Evolutionary conservation across 1,139 yeast genomes (phyloP), one percentile per base, ranked within the genome.

Genomic region (Nakaseomyces kungkrabaensis): DNA sequence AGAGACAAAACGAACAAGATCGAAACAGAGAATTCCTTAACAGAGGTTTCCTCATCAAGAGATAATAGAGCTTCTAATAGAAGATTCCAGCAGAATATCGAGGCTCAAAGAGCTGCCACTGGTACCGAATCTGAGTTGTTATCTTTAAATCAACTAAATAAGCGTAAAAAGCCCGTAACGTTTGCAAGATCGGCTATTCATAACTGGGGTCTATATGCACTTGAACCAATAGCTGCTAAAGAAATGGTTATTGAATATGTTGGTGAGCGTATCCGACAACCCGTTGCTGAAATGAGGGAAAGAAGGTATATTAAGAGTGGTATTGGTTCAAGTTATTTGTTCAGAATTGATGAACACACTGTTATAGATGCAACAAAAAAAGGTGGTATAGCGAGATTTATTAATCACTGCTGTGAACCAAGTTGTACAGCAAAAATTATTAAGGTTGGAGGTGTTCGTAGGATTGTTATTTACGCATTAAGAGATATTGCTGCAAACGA

Each of bases 191-290:
- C 97, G 1, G 95, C 97, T 0, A 92, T 92, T 60, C 98, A 94
- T 66, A 89, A 92, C 62, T 92, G 98, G 98, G 99, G 99, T 0
- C 70, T 92, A 46, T 92, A 89, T 68, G 98, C 98, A 0, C 72
- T 87, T 62, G 97, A 92, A 62, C 95, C 95, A 1, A 92, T 92
- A 61, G 86, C 89, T 11, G 94, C 95, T 1, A 85, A 84, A 58
- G 98, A 92, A 68, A 92, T 92, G 97, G 90, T 92, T 60, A 92
- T 94, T 54, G 99, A 94, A 67, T 92, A 92, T 61, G 97, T 92
- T n/a, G 99, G 99, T 34, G 98, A 92, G 61, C 78, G 95, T 52
- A 82, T 94, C 36, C 75, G 98, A 53, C 97, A 90, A 62, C 96
- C 89, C 52, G 92, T 90, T 37, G 96, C 97, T 1, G 98, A 94